A percentile compares a stretch with the other conserved stretches of the same genome.
Evolutionary conservation across 169 alveolate genomes (phyloP).

Genomic region (Cyclospora cayetanensis): DNA sequence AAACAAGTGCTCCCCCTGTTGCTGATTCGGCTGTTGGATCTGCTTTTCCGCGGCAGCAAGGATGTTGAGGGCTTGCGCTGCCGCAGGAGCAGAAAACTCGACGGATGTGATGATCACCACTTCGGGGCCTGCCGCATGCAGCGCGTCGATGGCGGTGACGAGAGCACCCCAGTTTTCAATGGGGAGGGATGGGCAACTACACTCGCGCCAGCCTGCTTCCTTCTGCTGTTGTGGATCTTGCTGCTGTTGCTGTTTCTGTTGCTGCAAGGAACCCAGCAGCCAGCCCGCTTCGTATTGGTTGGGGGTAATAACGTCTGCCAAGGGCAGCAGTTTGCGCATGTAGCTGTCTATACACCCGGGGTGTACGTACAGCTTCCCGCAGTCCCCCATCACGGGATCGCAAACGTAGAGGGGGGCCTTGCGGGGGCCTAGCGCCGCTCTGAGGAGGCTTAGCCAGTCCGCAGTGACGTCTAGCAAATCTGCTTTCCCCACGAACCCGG

Average conservation of each 20-base stretch:
- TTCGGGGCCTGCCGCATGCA: constrained; percentile 60
- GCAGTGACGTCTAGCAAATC: background rate
- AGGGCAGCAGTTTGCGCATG: constrained; percentile 71
- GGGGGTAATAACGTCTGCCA: constrained; percentile 77
- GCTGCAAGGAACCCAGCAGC: constrained; percentile 66
- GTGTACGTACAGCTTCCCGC: constrained; percentile 75
- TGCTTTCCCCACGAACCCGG: constrained; percentile 60
- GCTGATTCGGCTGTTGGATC: background rate
- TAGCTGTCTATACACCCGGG: constrained; percentile 70
- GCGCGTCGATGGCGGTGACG: background rate
- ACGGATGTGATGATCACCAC: constrained; percentile 44
- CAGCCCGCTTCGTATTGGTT: constrained; percentile 78
- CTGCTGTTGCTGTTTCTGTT: background rate
- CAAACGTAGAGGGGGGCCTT: constrained; percentile 60
- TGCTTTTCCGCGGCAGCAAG: background rate
- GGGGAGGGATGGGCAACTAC: background rate
- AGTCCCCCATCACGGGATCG: constrained; percentile 81
- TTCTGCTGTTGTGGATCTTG: background rate
- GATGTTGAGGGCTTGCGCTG: background rate
- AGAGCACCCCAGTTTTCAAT: background rate
- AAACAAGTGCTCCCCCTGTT: too few species aligned
- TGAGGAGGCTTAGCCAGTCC: background rate
- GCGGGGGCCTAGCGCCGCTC: background rate
- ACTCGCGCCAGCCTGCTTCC: background rate
- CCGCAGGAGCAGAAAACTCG: background rate